Evolutionary conservation across 75 land plant genomes (phyloP), one percentile per base, ranked within the genome.

Genomic region (Larix kaempferi): DNA sequence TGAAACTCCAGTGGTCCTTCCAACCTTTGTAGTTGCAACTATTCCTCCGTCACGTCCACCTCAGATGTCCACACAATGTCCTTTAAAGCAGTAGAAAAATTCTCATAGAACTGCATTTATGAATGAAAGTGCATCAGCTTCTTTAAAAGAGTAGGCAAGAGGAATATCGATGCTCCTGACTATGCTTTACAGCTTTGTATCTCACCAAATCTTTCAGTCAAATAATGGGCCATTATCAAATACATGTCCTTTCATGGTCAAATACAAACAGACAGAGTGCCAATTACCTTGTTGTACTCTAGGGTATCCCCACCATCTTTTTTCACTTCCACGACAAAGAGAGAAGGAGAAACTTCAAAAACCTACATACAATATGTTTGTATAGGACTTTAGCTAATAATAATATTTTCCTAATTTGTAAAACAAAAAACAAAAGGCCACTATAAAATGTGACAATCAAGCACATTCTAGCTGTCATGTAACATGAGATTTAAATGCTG

Each of bases 41-140:
- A 65, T 65, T 21, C 69, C 7, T 73, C 75, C 0, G 57, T 13
- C 15, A 11, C 57, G 17, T 44, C 57, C 39, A 1, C 82, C 57
- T 85, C 86, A 8, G 86, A 49, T 64, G 84, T 85, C 87, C 87
- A 85, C 23, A 85, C 85, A 55, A 85, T 85, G 75, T 85, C 87
- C 64, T 85, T 83, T 16, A 85, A 61, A 39, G 86, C 81, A 22
- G 86, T 78, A 56, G 87, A 83, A 54, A 83, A 83, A 69, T 78
- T 83, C 67, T 83, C 54, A 73, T 83, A 83, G 74, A 85, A 85
- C 87, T 85, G 85, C 71, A 62, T 17, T 65, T 14, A 35, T 35
- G 33, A 35, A 65, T 16, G 8, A 65, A 33, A 29, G 35, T 27
- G 27, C 33, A 14, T 65, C 69, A 65, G 41, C 69, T 29, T 33